Evolutionary conservation across 257 asterid genomes (phyloP).

Genomic region (Solanum lignicaule): DNA sequence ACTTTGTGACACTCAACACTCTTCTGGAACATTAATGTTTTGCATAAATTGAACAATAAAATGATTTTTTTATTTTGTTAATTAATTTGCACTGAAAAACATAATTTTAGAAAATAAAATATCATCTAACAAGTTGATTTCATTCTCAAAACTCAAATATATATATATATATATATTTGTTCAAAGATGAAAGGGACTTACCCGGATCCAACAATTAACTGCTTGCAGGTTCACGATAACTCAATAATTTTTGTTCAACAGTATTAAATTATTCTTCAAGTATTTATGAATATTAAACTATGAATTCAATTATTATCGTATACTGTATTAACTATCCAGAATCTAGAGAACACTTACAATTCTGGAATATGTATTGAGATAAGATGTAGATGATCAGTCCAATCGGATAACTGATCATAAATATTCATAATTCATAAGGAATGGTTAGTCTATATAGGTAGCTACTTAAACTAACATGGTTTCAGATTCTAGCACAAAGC

Average conservation of each 20-base stretch:
- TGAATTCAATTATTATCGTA: neutral
- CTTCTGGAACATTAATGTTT: neutral
- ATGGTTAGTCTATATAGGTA: neutral
- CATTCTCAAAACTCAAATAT: neutral
- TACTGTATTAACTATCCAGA: too few relatives aligned
- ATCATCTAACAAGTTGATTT: neutral
- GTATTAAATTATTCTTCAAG: too few relatives aligned
- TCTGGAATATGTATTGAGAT: neutral
- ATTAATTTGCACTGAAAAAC: too few relatives aligned
- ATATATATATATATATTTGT: too few relatives aligned
- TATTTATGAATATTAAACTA: neutral
- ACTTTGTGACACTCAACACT: neutral
- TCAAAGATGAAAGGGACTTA: neutral
- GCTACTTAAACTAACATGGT: constrained; percentile 48
- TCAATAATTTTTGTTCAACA: too few relatives aligned
- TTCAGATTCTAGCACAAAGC: constrained; percentile 70
- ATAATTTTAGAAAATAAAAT: neutral
- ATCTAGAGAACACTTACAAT: neutral
- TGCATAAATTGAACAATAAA: neutral
- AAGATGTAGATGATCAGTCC: neutral
- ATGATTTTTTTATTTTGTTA: neutral
- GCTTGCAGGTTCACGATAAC: neutral
- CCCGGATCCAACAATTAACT: neutral
- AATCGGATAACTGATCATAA: neutral
- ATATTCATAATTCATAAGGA: too few relatives aligned